Percentiles rank a stretch among this genome's conserved stretches.
Conservation (phyloP, 1,284 basidiomycete species). For the Ceratobasidium sp. region DNA sequence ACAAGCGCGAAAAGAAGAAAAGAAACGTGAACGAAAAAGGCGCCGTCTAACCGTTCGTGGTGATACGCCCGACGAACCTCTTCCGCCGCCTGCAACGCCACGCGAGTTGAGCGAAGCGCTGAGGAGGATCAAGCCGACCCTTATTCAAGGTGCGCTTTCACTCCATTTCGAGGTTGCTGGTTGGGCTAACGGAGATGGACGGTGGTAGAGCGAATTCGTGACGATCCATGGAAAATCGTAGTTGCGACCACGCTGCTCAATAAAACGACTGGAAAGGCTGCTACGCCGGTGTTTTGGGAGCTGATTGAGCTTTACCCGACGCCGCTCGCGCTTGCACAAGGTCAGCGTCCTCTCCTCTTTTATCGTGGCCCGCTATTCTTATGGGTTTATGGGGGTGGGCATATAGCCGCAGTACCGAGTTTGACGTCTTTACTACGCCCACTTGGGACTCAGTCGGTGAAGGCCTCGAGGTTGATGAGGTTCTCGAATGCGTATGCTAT, state of each 20-base stretch:
- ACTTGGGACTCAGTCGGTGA: conserved; percentile 65
- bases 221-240: conserved; percentile 66
- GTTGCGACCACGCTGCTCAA: conserved; percentile 66
- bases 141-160: conserved; percentile 25
- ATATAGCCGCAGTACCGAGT: conserved; percentile 48
- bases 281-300: conserved; percentile 66
- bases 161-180: neutral
- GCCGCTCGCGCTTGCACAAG: conserved; percentile 62
- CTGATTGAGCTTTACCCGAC: conserved; percentile 65
- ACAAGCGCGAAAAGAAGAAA: neutral
- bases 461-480: conserved; percentile 62
- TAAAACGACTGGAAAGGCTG: conserved; percentile 63
- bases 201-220: conserved; percentile 59
- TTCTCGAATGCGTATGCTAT: conserved; percentile 42
- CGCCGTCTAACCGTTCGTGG: conserved; percentile 4
- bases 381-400: neutral
- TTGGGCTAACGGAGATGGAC: neutral
- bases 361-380: neutral
- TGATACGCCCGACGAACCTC: neutral
- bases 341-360: conserved; percentile 51
- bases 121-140: conserved; percentile 4
- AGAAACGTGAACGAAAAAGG: conserved; percentile 4
- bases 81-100: conserved; percentile 17
- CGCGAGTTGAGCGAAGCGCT: conserved; percentile 7
- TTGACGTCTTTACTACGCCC: conserved; percentile 59